A percentile compares a stretch with the other conserved stretches of the same genome.
These are phyloP conservation scores for Sarocladium strictum DNA, from an alignment of 2,329 filamentous ascomycete genomes.

Conservation along the genomic window DNA sequence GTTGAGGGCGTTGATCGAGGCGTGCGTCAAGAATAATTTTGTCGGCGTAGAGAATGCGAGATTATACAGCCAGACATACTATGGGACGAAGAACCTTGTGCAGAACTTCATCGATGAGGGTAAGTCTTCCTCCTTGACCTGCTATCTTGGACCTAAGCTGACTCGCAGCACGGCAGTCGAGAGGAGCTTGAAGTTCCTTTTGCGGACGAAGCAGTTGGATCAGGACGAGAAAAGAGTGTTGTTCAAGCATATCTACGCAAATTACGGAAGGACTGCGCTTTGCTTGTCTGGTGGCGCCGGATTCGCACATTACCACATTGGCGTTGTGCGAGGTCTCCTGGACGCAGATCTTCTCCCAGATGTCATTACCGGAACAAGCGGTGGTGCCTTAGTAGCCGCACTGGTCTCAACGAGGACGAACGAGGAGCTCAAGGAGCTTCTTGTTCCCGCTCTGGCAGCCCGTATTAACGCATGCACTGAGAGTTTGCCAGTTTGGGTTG, in stretches of 20 bases:
- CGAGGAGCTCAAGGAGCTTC: slow-evolving; percentile 76
- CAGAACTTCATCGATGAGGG: slow-evolving; percentile 86
- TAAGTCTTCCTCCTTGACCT: slow-evolving; percentile 26
- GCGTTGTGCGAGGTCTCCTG: slow-evolving; percentile 81
- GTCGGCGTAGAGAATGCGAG: slow-evolving; percentile 89
- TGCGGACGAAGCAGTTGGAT: slow-evolving; percentile 60
- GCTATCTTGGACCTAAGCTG: no score
- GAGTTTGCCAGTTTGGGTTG: slow-evolving; percentile 66
- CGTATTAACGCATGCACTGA: slow-evolving; percentile 85
- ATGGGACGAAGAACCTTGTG: slow-evolving; percentile 90
- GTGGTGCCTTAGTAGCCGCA: slow-evolving; percentile 83
- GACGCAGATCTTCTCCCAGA: slow-evolving; percentile 82
- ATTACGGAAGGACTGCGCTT: slow-evolving; percentile 86
- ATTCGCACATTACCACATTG: slow-evolving; percentile 96
- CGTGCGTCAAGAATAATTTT: slow-evolving; percentile 97
- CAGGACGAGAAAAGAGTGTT: slow-evolving; percentile 70
- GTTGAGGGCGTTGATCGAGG: slow-evolving; percentile 71
- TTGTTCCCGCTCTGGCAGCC: slow-evolving; percentile 80
- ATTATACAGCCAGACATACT: slow-evolving; percentile 96
- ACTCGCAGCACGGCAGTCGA: no score
- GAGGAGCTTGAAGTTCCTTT: slow-evolving; percentile 59
- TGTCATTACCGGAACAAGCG: slow-evolving; percentile 94
- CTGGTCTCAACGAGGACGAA: slow-evolving; percentile 86
- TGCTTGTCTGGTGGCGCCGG: slow-evolving; percentile 90
- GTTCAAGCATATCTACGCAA: slow-evolving; percentile 84